These are phyloP conservation scores for Cryptosporidium xiaoi DNA, from an alignment of 169 alveolate species.

Conservation along the genomic window DNA sequence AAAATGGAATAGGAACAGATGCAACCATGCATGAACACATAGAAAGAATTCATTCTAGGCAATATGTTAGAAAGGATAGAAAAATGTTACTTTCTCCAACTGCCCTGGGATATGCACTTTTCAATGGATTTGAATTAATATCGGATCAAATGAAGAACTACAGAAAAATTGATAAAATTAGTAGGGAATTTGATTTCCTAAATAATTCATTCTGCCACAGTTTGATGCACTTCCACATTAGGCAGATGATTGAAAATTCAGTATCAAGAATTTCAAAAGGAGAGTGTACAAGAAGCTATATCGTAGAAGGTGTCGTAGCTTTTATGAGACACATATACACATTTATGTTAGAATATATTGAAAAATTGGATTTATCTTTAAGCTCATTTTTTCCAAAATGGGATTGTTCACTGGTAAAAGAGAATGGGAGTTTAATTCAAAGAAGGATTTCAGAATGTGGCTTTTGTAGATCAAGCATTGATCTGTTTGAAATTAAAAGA, in stretches of 20 bases:
- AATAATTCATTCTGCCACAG: not conserved
- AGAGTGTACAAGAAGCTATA: constrained; percentile 27
- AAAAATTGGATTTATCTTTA: constrained; percentile 23
- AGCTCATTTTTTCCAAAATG: constrained; percentile 35
- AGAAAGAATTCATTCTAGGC: constrained; percentile 92
- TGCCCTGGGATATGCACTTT: constrained; percentile 85
- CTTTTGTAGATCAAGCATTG: constrained; percentile 6
- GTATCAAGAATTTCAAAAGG: constrained; percentile 20
- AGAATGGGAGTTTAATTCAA: constrained; percentile 1
- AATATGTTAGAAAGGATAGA: constrained; percentile 84
- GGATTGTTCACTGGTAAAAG: not conserved
- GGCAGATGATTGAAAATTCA: constrained; percentile 29
- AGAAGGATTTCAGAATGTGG: constrained; percentile 35
- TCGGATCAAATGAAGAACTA: constrained; percentile 69
- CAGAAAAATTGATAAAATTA: not conserved
- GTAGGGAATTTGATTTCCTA: too few species aligned
- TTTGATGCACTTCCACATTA: constrained; percentile 30
- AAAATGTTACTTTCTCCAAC: constrained; percentile 84
- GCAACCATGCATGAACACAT: constrained; percentile 99
- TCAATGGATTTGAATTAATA: constrained; percentile 82
- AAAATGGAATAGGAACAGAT: constrained; percentile 98
- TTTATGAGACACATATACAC: constrained; percentile 31
- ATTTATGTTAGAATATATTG: constrained; percentile 11
- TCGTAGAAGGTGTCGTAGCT: constrained; percentile 20
- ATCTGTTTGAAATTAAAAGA: constrained; percentile 6